Percentiles rank a stretch among this genome's conserved stretches.
These are phyloP conservation scores for Yarrowia bubula DNA, from an alignment of 805 yeast species.

Conservation along the genomic window DNA sequence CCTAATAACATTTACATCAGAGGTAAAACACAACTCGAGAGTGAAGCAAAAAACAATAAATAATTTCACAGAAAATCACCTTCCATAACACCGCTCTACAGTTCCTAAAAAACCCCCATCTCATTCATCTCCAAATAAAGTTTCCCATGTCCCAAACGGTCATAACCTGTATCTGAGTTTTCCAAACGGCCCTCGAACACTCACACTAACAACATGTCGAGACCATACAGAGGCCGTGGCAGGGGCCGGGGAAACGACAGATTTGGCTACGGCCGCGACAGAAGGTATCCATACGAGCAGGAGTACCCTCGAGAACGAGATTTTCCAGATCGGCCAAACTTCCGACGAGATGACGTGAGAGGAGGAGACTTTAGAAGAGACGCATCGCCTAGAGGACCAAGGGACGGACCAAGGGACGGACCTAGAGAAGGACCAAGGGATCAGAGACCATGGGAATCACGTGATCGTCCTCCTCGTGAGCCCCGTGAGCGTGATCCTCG, in stretches of 20 bases:
- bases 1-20: no score
- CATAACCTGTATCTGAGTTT: conserved; percentile 20
- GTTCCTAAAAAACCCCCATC: background rate
- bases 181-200: background rate
- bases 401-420: background rate
- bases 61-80: no score
- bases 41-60: no score
- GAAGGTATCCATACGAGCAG: background rate
- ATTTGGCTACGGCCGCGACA: background rate
- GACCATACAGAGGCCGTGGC: conserved; percentile 26
- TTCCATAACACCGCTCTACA: no score
- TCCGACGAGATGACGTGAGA: conserved; percentile 1
- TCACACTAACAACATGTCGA: background rate
- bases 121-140: background rate
- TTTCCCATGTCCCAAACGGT: background rate
- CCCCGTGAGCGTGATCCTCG: background rate
- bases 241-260: conserved; percentile 24
- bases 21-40: no score
- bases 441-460: conserved; percentile 1
- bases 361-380: conserved; percentile 8
- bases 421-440: background rate
- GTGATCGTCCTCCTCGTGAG: background rate
- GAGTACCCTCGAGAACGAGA: conserved; percentile 7
- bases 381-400: background rate
- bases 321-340: background rate